Base-by-base conservation (phyloP, 2,329 filamentous ascomycete genomes). In the Stagonosporopsis chrysanthemi region DNA sequence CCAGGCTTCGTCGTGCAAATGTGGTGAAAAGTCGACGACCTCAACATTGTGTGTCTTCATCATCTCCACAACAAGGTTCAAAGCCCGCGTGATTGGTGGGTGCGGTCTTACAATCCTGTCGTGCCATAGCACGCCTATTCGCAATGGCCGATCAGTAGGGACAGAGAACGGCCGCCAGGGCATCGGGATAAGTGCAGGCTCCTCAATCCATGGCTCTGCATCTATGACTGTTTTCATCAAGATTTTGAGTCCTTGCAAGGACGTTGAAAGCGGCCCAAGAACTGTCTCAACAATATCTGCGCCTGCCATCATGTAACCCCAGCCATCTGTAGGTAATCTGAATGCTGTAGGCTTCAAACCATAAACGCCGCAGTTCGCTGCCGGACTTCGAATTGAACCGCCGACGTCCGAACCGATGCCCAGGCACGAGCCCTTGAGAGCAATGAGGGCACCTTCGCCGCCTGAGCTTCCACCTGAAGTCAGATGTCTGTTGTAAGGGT, bases 91-190 rank as follows among this genome's bases (percentile, higher is more conserved):
- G 3, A 90, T 81, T 0, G 88, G 88, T 2, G 89, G 88, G 48
- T 90, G 89, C 0, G 89, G 88, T 6, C 75, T 79, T 4, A 89
- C 87, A 46, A 87, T 79, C 9, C 83, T 84, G 68, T 91, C 89
- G 70, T 88, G 78, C 82, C 83, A 86, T 73, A 90, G 79, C 29
- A 90, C 82, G 4, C 79, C 88, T 50, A 91, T 77, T 40, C 78
- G 83, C 23, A 90, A 71, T 12, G 62, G 61, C 4, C 63, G 51
- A 50, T 56, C 55, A 55, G 42, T 44, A 8, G 68, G 63, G n/a
- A 71, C 26, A 7, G 50, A 39, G 45, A 64, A 61, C 6, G 81
- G 39, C 28, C 69, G 72, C 85, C 86, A 89, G 0, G 84, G 83
- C 23, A 88, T 81, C 0, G 86, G 85, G 1, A 87, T 66, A 35